These are phyloP conservation scores for Amauroascus niger DNA, from an alignment of 2,329 filamentous ascomycete species.

Conservation along the genomic window DNA sequence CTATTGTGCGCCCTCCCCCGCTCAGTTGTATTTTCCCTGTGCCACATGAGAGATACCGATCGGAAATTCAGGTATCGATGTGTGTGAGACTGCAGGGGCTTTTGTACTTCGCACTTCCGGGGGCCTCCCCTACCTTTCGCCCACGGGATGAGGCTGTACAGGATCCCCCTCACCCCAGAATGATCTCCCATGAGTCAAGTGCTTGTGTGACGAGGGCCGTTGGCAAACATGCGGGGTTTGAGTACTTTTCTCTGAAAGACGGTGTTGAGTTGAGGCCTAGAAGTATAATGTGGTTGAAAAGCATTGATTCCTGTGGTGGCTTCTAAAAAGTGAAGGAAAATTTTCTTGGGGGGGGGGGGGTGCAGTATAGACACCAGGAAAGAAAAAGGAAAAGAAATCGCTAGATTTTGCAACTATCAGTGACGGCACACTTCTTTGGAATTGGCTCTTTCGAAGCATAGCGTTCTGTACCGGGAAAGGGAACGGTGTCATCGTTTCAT, in stretches of 20 bases:
- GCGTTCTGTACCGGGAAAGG: too few relatives aligned
- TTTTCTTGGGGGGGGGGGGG: too few relatives aligned
- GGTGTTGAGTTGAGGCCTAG: background rate
- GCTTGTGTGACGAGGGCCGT: background rate
- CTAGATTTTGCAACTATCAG: too few relatives aligned
- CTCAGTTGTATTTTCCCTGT: background rate
- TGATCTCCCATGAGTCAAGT: background rate
- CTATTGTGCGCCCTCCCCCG: background rate
- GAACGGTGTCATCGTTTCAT: too few relatives aligned
- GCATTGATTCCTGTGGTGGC: too few relatives aligned
- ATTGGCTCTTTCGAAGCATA: too few relatives aligned
- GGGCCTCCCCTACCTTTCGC: background rate
- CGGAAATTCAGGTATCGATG: background rate
- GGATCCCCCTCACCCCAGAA: background rate
- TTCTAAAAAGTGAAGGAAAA: too few relatives aligned
- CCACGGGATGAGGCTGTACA: background rate
- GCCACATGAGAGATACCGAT: background rate
- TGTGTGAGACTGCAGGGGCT: background rate
- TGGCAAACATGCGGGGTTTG: background rate
- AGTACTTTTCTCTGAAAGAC: background rate
- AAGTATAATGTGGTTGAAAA: background rate
- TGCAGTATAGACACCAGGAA: too few relatives aligned
- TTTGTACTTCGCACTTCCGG: background rate
- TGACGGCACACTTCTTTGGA: too few relatives aligned
- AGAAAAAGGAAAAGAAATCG: too few relatives aligned